Conservation (phyloP, 2,329 filamentous ascomycete genomes). For the Diaporthe sp. region DNA sequence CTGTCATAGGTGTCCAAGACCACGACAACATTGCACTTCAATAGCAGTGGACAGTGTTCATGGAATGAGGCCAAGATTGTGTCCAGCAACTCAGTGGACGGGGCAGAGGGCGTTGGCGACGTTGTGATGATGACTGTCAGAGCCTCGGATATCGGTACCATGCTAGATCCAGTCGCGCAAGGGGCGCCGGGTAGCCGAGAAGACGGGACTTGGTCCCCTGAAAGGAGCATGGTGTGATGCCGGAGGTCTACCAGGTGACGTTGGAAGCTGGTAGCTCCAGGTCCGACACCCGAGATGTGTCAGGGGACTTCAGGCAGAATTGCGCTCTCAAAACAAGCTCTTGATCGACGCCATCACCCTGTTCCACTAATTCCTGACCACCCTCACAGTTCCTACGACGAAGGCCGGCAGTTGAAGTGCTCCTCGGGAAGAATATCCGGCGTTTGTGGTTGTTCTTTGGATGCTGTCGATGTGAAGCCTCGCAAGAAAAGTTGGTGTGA, state of each 20-base stretch:
- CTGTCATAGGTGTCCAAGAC: slow-evolving; percentile 68
- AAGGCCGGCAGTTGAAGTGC: not conserved
- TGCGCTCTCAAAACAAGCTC: slow-evolving; percentile 24
- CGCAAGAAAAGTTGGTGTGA: not conserved
- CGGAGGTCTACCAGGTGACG: not conserved
- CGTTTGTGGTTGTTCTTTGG: not conserved
- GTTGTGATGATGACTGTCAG: slow-evolving; percentile 67
- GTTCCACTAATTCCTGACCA: not conserved
- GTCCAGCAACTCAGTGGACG: slow-evolving; percentile 65
- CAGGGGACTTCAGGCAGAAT: slow-evolving; percentile 36
- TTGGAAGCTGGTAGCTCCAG: not conserved
- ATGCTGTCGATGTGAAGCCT: not conserved
- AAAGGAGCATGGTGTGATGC: not conserved
- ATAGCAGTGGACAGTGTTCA: slow-evolving; percentile 56
- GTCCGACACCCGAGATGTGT: slow-evolving; percentile 28
- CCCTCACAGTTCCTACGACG: not conserved
- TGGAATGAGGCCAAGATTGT: slow-evolving; percentile 62
- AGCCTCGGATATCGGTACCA: slow-evolving; percentile 37
- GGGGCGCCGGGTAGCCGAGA: slow-evolving; percentile 19
- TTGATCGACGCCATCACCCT: slow-evolving; percentile 30
- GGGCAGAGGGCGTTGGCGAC: slow-evolving; percentile 68
- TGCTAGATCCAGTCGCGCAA: slow-evolving; percentile 12
- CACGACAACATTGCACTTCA: slow-evolving; percentile 61
- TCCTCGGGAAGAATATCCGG: not conserved
- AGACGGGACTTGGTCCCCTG: not conserved